Evolutionary conservation across 108 stramenopile genomes (phyloP), one percentile per base, ranked within the genome.

Genomic region (Cyclostephanos tholiformis): DNA sequence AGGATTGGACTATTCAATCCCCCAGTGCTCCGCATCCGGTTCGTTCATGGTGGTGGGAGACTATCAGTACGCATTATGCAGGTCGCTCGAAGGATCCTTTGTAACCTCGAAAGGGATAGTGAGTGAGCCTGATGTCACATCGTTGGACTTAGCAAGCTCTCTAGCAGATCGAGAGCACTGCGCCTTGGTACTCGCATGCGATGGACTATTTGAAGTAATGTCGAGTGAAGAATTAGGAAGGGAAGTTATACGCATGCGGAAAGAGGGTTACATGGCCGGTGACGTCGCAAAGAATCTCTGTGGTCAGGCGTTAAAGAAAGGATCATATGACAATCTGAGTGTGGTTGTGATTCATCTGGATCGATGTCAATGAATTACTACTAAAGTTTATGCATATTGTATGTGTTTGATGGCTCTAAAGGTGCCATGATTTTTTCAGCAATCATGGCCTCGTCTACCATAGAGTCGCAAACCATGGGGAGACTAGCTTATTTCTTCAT

Each of bases 161-260:
- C 36, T 74, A 12, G 79, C 80, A 3, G 65, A 75, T 29, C 64
- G 83, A 26, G 86, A 82, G 38, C 51, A 82, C 35, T 79, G 84
- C 43, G 61, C 83, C 17, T 53, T 86, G 36, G 76, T 94, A 5
- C 55, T 86, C 4, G 89, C 93, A 23, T 82, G 81, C n/a, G 93
- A 94, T 86, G 93, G 93, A 43, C 50, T 94, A 11, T 94, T 89
- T 82, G 89, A 91, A 67, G 90, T 91, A 32, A 89, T 91, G 76
- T 89, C 84, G 56, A 88, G 88, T 36, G 85, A 87, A 65, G 88
- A 94, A 73, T 88, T 87, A 25, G 89, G 84, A 6, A 64, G 56
- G 29, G 86, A 87, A 68, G 84, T 89, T 2, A 23, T 77, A 36
- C 80, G 79, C 39, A 72, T 87, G 84, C 65, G 88, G 41, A 59